These are phyloP conservation scores for Calycina marina DNA, from an alignment of 2,329 filamentous ascomycete species.

Conservation along the genomic window DNA sequence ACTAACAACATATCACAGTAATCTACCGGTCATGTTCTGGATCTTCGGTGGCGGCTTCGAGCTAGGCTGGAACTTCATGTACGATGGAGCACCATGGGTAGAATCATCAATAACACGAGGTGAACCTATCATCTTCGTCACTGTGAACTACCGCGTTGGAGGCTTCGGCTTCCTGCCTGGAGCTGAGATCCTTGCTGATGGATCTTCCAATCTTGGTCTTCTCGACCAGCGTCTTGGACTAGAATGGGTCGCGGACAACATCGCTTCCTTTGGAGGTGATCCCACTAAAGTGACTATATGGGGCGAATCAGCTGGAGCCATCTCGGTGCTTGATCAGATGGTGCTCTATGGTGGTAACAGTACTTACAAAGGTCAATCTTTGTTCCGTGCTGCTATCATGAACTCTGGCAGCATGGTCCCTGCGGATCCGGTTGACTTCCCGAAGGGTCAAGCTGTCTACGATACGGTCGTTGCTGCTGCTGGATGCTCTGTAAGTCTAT, in stretches of 20 bases:
- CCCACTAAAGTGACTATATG: constrained; percentile 28
- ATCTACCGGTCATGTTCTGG: constrained; percentile 55
- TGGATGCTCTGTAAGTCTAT: constrained; percentile 36
- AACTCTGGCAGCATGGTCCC: constrained; percentile 52
- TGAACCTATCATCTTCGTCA: constrained; percentile 59
- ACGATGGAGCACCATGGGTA: constrained; percentile 34
- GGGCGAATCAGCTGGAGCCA: constrained; percentile 43
- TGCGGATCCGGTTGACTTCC: constrained; percentile 46
- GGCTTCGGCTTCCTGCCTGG: constrained; percentile 64
- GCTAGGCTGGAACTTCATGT: neutral
- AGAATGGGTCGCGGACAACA: constrained; percentile 67
- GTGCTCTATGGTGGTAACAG: constrained; percentile 57
- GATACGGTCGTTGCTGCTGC: constrained; percentile 43
- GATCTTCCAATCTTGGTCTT: constrained; percentile 55
- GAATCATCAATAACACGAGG: constrained; percentile 29
- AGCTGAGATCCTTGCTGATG: constrained; percentile 50
- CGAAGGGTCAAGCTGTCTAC: constrained; percentile 51
- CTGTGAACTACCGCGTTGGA: constrained; percentile 63
- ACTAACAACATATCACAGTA: constrained; percentile 27
- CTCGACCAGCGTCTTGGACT: constrained; percentile 59
- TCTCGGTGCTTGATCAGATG: constrained; percentile 67
- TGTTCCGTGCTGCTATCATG: constrained; percentile 72
- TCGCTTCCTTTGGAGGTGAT: constrained; percentile 58
- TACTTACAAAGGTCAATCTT: constrained; percentile 56
- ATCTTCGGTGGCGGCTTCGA: constrained; percentile 47